phyloP scores from a whole-genome alignment of 768 basidiomycete species.

The Suillus spraguei region DNA sequence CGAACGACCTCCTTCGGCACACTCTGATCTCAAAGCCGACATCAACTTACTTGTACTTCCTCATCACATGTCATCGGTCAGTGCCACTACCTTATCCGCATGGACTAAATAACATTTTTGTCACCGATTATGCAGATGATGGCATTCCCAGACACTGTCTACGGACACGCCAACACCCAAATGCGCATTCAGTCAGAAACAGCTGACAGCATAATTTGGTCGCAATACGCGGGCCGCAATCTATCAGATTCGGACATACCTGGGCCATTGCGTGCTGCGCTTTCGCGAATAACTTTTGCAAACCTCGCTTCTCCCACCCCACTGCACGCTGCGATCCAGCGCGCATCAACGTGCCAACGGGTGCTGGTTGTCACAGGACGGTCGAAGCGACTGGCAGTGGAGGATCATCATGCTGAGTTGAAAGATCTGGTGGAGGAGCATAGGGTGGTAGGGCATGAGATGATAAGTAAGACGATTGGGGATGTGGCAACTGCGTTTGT shows the following conservation, averaged over 20 bases:
- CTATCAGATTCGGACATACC: constrained; percentile 12
- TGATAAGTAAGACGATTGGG: constrained; percentile 78
- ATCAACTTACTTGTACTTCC: constrained; percentile 20
- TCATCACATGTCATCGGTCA: constrained; percentile 42
- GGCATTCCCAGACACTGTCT: constrained; percentile 68
- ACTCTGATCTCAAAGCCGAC: constrained; percentile 30
- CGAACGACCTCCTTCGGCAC: constrained; percentile 27
- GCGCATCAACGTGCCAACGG: constrained; percentile 36
- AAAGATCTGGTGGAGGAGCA: constrained; percentile 56
- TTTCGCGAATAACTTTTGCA: constrained; percentile 64
- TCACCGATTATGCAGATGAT: constrained; percentile 23
- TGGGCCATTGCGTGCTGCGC: constrained; percentile 32
- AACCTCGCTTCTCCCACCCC: constrained; percentile 58
- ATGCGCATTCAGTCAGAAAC: constrained; percentile 77
- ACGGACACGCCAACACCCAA: constrained; percentile 64
- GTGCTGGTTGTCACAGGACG: constrained; percentile 74
- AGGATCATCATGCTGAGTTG: constrained; percentile 74
- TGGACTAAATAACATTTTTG: not conserved
- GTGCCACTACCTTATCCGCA: constrained; percentile 18
- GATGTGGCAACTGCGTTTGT: constrained; percentile 86
- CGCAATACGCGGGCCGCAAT: constrained; percentile 47
- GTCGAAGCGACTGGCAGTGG: constrained; percentile 70
- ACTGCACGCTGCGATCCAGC: constrained; percentile 54
- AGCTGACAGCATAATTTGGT: constrained; percentile 82
- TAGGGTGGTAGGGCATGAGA: constrained; percentile 21